Evolutionary conservation across 1,139 yeast genomes (phyloP).

Genomic region (Geotrichum candidum): DNA sequence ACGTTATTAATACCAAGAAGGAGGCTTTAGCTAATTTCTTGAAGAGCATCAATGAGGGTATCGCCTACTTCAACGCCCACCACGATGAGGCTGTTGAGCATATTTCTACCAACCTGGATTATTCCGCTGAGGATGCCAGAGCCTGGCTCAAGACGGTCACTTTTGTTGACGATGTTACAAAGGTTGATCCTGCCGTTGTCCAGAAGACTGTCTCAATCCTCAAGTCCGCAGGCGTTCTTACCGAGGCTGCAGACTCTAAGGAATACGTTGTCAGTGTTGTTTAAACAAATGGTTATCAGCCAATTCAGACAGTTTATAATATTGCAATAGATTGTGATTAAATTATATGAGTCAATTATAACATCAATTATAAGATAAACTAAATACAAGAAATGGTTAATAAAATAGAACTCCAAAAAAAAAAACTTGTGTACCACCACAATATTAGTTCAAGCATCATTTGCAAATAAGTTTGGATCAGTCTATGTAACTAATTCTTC

Average conservation of each 20-base stretch:
- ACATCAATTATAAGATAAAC: too few relatives aligned
- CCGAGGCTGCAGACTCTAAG: constrained; percentile 24
- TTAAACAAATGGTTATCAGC: not conserved
- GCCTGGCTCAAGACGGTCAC: constrained; percentile 75
- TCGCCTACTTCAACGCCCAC: constrained; percentile 54
- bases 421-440: not conserved
- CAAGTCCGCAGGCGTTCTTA: constrained; percentile 52
- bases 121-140: constrained; percentile 66
- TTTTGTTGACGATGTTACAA: constrained; percentile 48
- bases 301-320: not conserved
- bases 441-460: not conserved
- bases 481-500: constrained; percentile 6
- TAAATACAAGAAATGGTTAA: not conserved
- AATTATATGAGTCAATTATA: not conserved
- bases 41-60: constrained; percentile 57
- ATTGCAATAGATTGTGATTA: not conserved
- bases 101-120: constrained; percentile 65
- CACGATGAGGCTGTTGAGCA: constrained; percentile 60
- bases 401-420: not conserved
- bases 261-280: constrained; percentile 17
- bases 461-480: not conserved
- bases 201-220: constrained; percentile 56
- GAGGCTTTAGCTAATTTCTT: constrained; percentile 42
- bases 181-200: constrained; percentile 48
- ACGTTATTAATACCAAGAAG: constrained; percentile 30